Evolutionary conservation across 805 yeast species (phyloP), one percentile per base, ranked within the genome.

Genomic region (Metschnikowia bowlesiae): DNA sequence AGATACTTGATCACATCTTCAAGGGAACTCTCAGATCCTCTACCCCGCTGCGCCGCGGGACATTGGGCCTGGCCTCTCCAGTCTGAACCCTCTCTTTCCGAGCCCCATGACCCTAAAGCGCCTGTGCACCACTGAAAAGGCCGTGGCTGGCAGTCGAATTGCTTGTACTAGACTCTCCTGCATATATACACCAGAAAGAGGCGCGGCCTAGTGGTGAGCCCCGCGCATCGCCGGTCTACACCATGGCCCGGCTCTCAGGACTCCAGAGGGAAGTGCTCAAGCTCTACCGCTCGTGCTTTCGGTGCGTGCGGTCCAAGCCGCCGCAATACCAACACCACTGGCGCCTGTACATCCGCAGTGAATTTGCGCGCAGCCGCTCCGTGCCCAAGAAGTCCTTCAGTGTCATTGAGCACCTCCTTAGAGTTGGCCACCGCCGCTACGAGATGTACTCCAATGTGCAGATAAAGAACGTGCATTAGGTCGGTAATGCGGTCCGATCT

Each of bases 391-490:
- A 87, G 58, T 96, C 89, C 56, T 91, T 91, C 64, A 76, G 85
- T 40, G 86, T 96, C 0, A 82, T 91, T 40, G 98, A 91, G 64
- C 90, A 91, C 67, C 73, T 92, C 36, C 66, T 91, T 38, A 74
- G 98, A 51, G 76, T 79, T 3, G 98, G 98, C 4, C 74, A 79
- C 53, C 82, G 84, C 61, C 74, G 86, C 60, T 73, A 78, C 45
- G 95, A 89, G 54, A 80, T 84, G 81, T 87, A 83, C 57, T 80
- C 85, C 57, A 79, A 82, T 54, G 82, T 87, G 1, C 82, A 79
- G 47, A 83, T 91, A 33, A 85, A 84, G 54, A 87, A 89, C 59
- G 84, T 89, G 33, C 76, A 73, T 56, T 65, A 22, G 22, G 22
- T 22, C 5, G 22, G 2, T 22, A 4, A 22, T 22, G 22, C 5